Evolutionary conservation across 768 basidiomycete species (phyloP).

Genomic region (Pisolithus sp.): DNA sequence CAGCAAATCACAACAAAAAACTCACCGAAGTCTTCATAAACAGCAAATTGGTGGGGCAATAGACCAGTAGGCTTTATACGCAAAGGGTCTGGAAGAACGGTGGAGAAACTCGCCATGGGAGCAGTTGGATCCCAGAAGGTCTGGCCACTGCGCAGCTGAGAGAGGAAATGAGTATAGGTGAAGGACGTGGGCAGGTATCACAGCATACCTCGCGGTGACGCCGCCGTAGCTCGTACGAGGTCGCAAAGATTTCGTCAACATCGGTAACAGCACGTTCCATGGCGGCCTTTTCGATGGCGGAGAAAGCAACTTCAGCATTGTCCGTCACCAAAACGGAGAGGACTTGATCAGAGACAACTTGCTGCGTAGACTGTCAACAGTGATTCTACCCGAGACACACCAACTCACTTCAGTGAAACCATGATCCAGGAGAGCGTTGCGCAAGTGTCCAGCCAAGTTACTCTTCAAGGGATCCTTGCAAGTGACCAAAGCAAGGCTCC

Average conservation of each 20-base stretch:
- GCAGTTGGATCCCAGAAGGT: constrained; percentile 88
- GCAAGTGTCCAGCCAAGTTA: constrained; percentile 83
- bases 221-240: constrained; percentile 77
- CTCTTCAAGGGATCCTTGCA: constrained; percentile 96
- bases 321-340: constrained; percentile 77
- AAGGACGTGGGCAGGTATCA: neutral
- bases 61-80: constrained; percentile 81
- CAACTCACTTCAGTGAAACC: constrained; percentile 77
- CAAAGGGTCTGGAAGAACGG: constrained; percentile 79
- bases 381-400: constrained; percentile 1
- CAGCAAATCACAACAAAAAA: constrained; percentile 2
- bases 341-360: constrained; percentile 78
- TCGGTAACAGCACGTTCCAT: constrained; percentile 94
- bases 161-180: neutral
- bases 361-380: constrained; percentile 25
- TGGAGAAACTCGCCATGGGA: constrained; percentile 60
- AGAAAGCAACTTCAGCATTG: constrained; percentile 89
- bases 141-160: constrained; percentile 58
- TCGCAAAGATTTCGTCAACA: constrained; percentile 82
- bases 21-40: constrained; percentile 94
- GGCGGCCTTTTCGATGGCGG: constrained; percentile 93
- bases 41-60: constrained; percentile 71
- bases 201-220: constrained; percentile 73
- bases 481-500: constrained; percentile 92
- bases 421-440: constrained; percentile 75